Base-by-base conservation (phyloP, 179 eudicot species). In the Drosera spatulata region DNA sequence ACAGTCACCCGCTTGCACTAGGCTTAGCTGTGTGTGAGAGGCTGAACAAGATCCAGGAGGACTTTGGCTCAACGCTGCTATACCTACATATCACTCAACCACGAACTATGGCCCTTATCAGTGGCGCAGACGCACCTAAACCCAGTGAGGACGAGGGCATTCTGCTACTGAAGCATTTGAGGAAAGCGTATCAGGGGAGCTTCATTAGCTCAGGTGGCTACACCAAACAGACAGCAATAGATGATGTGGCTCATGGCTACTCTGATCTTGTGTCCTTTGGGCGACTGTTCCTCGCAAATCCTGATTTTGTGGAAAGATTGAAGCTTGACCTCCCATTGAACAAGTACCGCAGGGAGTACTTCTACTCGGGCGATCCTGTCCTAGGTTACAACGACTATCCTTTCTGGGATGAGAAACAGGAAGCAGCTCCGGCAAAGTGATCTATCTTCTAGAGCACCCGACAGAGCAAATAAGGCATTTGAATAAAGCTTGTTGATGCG, bases 21-120 rank as follows among this genome's bases (percentile, higher is more conserved):
- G 96, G 94, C 56, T 71, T 88, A 2, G 85, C 77, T 7, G 75
- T 85, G 10, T 75, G 83, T 0, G 80, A 79, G 39, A 65, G 77
- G 39, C 82, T 88, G 40, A 88, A 85, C 70, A 66, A 66, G 22
- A 76, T 85, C 56, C 90, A 85, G 58, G 22, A 22, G 5, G 61
- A 58, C 1, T 61, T 46, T 3, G 77, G 82, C 43, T 79, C 83
- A 8, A 65, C 66, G 53, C 79, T 88, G 1, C 56, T 84, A 4
- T 88, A 88, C 62, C 58, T 55, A 40, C 58, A 55, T 55, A 41
- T 55, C 14, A 55, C 41, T 55, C 58, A 55, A 37, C 58, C 42
- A 7, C 8, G 58, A n/a, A 33, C 9, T 41, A 39, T 78, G 4
- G 7, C 42, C 33, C 33, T 22, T 22, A 0, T 22, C 10, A 7